A percentile compares a stretch with the other conserved stretches of the same genome.
Conservation (phyloP, 352 stramenopile genomes). For the Pythium periplocum region DNA sequence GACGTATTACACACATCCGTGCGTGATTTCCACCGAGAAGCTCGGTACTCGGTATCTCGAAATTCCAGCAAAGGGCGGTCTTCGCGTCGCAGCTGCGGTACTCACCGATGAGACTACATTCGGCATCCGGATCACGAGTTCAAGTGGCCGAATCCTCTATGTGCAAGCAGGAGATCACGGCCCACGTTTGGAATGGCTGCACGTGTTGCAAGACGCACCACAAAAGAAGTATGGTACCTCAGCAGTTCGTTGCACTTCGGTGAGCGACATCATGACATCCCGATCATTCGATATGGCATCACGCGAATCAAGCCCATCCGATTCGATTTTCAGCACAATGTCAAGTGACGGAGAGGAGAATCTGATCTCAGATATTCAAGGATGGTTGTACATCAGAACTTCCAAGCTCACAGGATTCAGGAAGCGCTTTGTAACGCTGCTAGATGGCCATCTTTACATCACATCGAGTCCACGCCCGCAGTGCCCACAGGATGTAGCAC, state of each 20-base stretch:
- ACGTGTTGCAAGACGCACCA: constrained; percentile 45
- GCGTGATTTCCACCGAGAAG: constrained; percentile 52
- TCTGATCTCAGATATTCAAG: constrained; percentile 31
- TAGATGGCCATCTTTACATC: constrained; percentile 40
- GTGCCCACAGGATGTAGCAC: constrained; percentile 28
- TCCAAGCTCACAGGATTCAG: constrained; percentile 38
- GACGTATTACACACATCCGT: constrained; percentile 70
- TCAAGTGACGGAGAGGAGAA: constrained; percentile 30
- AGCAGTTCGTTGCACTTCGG: constrained; percentile 29
- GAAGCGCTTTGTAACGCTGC: constrained; percentile 47
- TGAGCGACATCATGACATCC: constrained; percentile 26
- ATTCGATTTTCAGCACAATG: constrained; percentile 22
- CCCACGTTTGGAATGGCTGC: constrained; percentile 42
- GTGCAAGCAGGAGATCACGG: constrained; percentile 48
- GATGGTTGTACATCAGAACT: constrained; percentile 39
- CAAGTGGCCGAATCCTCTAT: constrained; percentile 49
- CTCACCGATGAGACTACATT: constrained; percentile 47
- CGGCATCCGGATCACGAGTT: constrained; percentile 54
- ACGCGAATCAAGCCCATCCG: too few relatives aligned
- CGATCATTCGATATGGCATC: background rate
- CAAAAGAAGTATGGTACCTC: constrained; percentile 23
- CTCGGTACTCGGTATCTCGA: constrained; percentile 58
- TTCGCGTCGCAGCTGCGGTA: constrained; percentile 41
- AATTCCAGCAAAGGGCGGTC: constrained; percentile 41
- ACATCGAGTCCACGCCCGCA: constrained; percentile 24